Evolutionary conservation across 805 yeast genomes (phyloP), one percentile per base, ranked within the genome.

Genomic region (Metschnikowia santaceciliae): DNA sequence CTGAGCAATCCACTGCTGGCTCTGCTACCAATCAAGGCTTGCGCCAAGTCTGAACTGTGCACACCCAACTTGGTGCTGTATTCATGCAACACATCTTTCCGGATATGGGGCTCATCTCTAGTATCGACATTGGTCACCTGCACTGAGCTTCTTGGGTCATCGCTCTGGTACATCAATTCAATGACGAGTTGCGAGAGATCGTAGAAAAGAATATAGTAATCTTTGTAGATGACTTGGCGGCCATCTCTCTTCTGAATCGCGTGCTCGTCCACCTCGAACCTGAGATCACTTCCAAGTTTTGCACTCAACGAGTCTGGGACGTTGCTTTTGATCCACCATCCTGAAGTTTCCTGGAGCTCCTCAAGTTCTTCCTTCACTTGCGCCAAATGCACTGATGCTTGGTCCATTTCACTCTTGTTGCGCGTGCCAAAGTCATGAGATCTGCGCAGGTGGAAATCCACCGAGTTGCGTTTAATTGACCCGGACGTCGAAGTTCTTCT

Each of bases 131-230:
- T 63, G 13, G 62, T 64, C 17, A 69, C 55, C 47, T 67, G 67
- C 11, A 81, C 71, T 1, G 86, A 73, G 1, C 73, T 63, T 13
- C 77, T 63, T 1, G 94, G 90, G 50, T 82, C 78, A 13, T 70
- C 69, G 14, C 62, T 58, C 37, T 83, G 84, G 60, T 73, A 89
- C 20, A 77, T 73, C 4, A 87, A 68, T 46, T 83, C 82, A 54
- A 89, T 68, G 1, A 79, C 69, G 3, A 83, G 71, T 57, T 84
- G 89, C 1, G 94, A 80, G 57, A 85, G 82, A 63, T 88, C 95
- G 53, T 79, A 82, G 65, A 82, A 84, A 38, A 90, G 67, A 13
- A 90, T 74, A 62, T 88, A 89, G 56, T 86, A 82, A 55, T 86
- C 90, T 48, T 86, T 75, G 54, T 79, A 72, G 4, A 74, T 68